A percentile compares a stretch with the other conserved stretches of the same genome.
Evolutionary conservation across 1,139 yeast species (phyloP).

Genomic region (Blastobotrys elegans): DNA sequence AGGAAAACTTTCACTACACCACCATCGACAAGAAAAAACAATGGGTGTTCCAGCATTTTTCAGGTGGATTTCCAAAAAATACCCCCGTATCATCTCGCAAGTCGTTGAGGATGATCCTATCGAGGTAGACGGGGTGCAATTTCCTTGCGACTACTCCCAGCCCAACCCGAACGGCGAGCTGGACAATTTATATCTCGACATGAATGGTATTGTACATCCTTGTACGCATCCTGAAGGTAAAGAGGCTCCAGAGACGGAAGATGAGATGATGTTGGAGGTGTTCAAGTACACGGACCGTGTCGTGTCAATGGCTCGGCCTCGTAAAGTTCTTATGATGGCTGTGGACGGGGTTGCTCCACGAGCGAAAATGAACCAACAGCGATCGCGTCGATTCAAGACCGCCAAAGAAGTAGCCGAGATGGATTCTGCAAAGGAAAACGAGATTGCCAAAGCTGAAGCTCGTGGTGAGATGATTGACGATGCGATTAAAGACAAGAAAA

Average conservation of each 20-base stretch:
- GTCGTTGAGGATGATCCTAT: constrained; percentile 65
- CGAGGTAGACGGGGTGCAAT: constrained; percentile 50
- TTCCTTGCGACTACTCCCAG: constrained; percentile 63
- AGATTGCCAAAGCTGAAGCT: constrained; percentile 51
- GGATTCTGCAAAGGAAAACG: constrained; percentile 40
- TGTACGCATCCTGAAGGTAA: constrained; percentile 95
- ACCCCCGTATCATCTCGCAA: constrained; percentile 90
- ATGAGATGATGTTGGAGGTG: constrained; percentile 88
- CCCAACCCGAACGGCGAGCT: constrained; percentile 95
- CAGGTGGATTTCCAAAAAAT: constrained; percentile 90
- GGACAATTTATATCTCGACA: constrained; percentile 84
- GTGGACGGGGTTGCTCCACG: constrained; percentile 99
- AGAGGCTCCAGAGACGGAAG: constrained; percentile 92
- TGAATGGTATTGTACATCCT: constrained; percentile 98
- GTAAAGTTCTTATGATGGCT: constrained; percentile 85
- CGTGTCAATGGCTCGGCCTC: constrained; percentile 87
- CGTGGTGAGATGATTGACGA: constrained; percentile 41
- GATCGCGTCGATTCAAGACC: constrained; percentile 92
- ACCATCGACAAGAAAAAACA: background rate
- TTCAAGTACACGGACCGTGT: constrained; percentile 88
- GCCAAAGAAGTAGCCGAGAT: constrained; percentile 79
- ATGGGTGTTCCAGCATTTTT: constrained; percentile 90
- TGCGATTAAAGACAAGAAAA: constrained; percentile 39
- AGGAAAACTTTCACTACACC: background rate
- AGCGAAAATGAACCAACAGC: constrained; percentile 98